phyloP scores from a whole-genome alignment of 2,329 filamentous ascomycete genomes.

The Huntiella decipiens region DNA sequence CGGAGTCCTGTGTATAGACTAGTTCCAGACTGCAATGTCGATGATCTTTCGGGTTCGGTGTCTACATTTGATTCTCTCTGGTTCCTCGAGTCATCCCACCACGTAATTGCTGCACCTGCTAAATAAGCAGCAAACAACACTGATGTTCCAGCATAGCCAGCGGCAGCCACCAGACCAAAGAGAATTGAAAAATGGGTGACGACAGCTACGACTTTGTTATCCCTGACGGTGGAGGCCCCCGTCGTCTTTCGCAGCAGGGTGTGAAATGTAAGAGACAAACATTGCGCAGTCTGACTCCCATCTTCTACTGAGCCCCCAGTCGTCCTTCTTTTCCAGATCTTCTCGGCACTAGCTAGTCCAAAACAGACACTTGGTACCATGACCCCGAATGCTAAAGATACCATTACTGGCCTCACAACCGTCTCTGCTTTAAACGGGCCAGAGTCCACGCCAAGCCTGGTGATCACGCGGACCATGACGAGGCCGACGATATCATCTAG shows the following conservation, averaged over 20 bases:
- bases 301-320: background rate
- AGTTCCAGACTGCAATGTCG: background rate
- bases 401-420: constrained; percentile 26
- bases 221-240: too few species aligned
- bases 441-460: constrained; percentile 31
- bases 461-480: constrained; percentile 59
- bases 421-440: constrained; percentile 17
- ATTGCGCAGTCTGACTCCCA: background rate
- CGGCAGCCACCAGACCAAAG: constrained; percentile 27
- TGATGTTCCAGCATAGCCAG: constrained; percentile 43
- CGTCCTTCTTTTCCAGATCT: background rate
- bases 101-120: constrained; percentile 37
- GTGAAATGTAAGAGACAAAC: background rate
- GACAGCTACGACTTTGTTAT: background rate
- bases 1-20: background rate
- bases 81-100: constrained; percentile 30
- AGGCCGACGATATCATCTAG: constrained; percentile 65
- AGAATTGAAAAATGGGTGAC: constrained; percentile 26
- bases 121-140: constrained; percentile 44
- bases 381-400: constrained; percentile 32
- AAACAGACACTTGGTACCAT: constrained; percentile 27
- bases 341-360: constrained; percentile 16
- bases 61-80: too few species aligned
- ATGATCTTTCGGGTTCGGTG: background rate
- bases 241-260: background rate